Evolutionary conservation across 2,329 filamentous ascomycete species (phyloP).

Genomic region (Blumeriella jaapii): DNA sequence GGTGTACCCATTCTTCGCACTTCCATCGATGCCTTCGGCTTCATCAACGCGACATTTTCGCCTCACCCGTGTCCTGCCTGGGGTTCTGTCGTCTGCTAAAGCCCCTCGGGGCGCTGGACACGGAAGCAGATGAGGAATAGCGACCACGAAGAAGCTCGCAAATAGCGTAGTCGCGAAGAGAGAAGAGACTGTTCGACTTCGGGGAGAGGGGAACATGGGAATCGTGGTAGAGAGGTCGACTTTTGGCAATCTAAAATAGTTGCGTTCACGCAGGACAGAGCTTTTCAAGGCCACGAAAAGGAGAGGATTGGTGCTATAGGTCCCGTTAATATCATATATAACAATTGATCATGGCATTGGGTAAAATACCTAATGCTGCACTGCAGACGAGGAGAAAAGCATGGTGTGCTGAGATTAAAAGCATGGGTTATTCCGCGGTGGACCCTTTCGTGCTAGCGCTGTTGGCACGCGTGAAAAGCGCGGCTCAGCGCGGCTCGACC

Average conservation of each 20-base stretch:
- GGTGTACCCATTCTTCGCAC: constrained; percentile 1
- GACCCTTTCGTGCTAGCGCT: too few species aligned
- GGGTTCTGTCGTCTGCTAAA: constrained; percentile 49
- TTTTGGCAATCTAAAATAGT: too few species aligned
- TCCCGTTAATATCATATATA: constrained; percentile 1
- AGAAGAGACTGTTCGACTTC: constrained; percentile 84
- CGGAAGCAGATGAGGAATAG: constrained; percentile 77
- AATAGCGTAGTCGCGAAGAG: constrained; percentile 90
- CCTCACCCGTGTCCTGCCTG: constrained; percentile 30
- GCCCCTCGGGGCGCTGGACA: constrained; percentile 73
- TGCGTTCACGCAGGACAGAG: too few species aligned
- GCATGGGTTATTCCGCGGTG: too few species aligned
- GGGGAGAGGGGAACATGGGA: too few species aligned
- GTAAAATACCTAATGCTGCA: constrained; percentile 11
- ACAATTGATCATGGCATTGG: constrained; percentile 1
- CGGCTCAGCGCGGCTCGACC: too few species aligned
- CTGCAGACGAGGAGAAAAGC: constrained; percentile 3
- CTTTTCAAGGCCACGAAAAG: constrained; percentile 7
- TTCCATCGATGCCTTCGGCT: constrained; percentile 1
- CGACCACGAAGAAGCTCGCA: constrained; percentile 85
- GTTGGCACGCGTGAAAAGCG: too few species aligned
- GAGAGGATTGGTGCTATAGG: constrained; percentile 13
- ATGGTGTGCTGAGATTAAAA: too few species aligned
- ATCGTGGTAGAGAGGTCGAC: too few species aligned
- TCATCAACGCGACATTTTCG: constrained; percentile 31